phyloP scores from a whole-genome alignment of 176 grass and related monocot genomes.

The Dendrocalamus sinicus region DNA sequence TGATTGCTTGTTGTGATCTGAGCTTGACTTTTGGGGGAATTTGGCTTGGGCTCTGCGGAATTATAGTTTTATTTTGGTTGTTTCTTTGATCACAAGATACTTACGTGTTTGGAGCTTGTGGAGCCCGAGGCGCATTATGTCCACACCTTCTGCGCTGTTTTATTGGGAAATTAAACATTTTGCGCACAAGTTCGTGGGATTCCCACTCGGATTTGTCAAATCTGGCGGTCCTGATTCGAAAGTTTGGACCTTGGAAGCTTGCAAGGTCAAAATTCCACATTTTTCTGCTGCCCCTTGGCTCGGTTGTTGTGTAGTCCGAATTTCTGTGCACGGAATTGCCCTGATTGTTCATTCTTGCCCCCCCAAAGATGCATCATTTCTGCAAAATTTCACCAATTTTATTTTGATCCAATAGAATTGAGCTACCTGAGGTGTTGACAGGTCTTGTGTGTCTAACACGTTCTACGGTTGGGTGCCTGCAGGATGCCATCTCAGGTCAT shows the following conservation, averaged over 20 bases:
- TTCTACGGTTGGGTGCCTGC: constrained; percentile 10
- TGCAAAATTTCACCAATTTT: constrained; percentile 11
- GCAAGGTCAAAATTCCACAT: constrained; percentile 4
- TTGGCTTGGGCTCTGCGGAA: background rate
- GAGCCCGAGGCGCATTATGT: constrained; percentile 49
- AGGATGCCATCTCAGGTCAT: constrained; percentile 75
- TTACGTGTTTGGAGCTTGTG: constrained; percentile 40
- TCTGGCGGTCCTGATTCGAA: constrained; percentile 24
- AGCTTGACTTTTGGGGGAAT: constrained; percentile 34
- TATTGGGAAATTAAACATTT: constrained; percentile 45
- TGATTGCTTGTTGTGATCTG: constrained; percentile 9
- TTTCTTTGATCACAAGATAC: constrained; percentile 48
- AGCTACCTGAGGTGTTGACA: background rate
- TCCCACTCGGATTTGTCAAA: constrained; percentile 30
- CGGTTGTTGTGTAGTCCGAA: background rate
- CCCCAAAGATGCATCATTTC: background rate
- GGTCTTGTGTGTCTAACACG: constrained; percentile 24
- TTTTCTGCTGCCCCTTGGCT: background rate
- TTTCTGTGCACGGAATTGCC: constrained; percentile 7
- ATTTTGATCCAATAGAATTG: constrained; percentile 42
- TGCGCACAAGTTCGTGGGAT: background rate
- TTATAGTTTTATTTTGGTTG: constrained; percentile 1
- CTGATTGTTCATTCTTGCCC: background rate
- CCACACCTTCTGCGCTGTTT: constrained; percentile 33
- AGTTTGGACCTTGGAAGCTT: constrained; percentile 40